Base-by-base conservation (phyloP, 108 stramenopile species). In the Nannochloropsis oceanica region DNA sequence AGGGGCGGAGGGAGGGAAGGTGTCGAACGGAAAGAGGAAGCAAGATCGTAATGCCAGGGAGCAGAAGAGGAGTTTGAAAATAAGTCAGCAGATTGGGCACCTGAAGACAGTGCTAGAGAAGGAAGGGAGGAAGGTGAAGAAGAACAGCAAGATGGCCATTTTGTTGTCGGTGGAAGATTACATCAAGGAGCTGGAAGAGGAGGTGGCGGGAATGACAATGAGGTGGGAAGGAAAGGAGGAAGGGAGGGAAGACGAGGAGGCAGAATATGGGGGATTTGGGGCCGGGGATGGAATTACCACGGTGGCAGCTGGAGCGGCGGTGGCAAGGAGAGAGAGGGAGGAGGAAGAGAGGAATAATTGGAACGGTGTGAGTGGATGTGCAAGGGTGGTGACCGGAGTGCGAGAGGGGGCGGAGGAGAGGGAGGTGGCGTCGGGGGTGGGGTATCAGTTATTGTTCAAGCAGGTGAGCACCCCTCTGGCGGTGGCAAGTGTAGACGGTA, bases 81-180 rank as follows among this genome's bases (percentile, higher is more conserved):
- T 88, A 84, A 84, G 84, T 25, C 87, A 88, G 84, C 84, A 81
- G 84, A 88, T 88, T 81, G 87, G 84, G 18, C 84, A 88, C 44
- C 87, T 88, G 82, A 44, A 84, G 84, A 44, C 27, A 46, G 79
- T 88, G 87, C 87, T 88, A 44, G 80, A 44, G 44, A 59, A 82
- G 84, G 80, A 44, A 42, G 87, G 87, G 12, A 44, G 84, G 20
- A 44, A 73, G 46, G 84, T 88, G 26, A 50, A 50, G 46, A 88
- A 88, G 87, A 34, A 80, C 44, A 88, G 87, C 87, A 88, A 88
- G 87, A 84, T 84, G 25, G 81, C 84, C 22, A 81, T 88, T 12
- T 42, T 88, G n/a, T 81, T 80, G 20, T 81, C 81, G 22, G 87
- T 73, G 25, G 84, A 80, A n/a, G 50, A 88, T 46, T 84, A 84